Percentiles rank a stretch among this genome's conserved stretches.
Evolutionary conservation across 768 basidiomycete genomes (phyloP).

Genomic region (Trametes coccinea): DNA sequence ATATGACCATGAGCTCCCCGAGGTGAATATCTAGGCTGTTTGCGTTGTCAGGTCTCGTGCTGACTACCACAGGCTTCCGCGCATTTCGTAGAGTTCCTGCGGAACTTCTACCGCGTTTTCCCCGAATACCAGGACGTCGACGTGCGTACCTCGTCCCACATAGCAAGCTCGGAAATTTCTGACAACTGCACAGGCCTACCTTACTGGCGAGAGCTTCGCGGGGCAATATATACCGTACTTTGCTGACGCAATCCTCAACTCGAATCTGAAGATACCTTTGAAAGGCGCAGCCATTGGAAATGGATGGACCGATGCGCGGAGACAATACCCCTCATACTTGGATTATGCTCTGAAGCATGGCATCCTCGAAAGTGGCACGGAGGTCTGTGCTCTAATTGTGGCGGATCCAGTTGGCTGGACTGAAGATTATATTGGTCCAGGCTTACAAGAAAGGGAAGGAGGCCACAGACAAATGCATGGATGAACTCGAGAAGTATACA

Average conservation of each 20-base stretch:
- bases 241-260: slow-evolving; percentile 74
- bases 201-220: slow-evolving; percentile 95
- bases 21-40: slow-evolving; percentile 43
- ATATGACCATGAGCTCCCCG: slow-evolving; percentile 76
- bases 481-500: slow-evolving; percentile 41
- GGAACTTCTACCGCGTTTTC: slow-evolving; percentile 88
- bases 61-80: slow-evolving; percentile 55
- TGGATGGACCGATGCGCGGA: slow-evolving; percentile 92
- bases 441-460: slow-evolving; percentile 61
- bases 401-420: no score
- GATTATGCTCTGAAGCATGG: slow-evolving; percentile 84
- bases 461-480: slow-evolving; percentile 60
- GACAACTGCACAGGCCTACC: slow-evolving; percentile 68
- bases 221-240: slow-evolving; percentile 98
- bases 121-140: slow-evolving; percentile 84
- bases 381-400: slow-evolving; percentile 40
- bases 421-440: slow-evolving; percentile 34
- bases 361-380: slow-evolving; percentile 68
- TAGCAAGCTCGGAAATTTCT: background rate
- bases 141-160: slow-evolving; percentile 46
- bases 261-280: slow-evolving; percentile 59
- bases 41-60: background rate
- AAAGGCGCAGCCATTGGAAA: slow-evolving; percentile 92
- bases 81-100: slow-evolving; percentile 82
- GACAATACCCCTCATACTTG: slow-evolving; percentile 88